Evolutionary conservation across 1,284 basidiomycete genomes (phyloP), one percentile per base, ranked within the genome.

Genomic region (Bjerkandera adusta): DNA sequence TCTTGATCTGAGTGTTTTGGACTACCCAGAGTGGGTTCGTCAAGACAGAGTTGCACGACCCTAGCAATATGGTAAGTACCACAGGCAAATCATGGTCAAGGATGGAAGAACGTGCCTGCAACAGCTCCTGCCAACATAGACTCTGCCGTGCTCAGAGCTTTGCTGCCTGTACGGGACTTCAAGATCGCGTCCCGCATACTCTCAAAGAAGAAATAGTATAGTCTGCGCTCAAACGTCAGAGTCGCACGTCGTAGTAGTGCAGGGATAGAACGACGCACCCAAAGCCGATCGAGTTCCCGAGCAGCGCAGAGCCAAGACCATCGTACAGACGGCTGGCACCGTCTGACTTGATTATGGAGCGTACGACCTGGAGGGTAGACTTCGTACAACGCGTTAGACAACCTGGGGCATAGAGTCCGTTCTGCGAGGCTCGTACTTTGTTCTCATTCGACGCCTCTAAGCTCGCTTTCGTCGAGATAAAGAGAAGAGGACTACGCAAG

Each of bases 11-110:
- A 29, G 90, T 89, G 3, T 95, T 96, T 63, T 95, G 90, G n/a
- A 94, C 73, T 36, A 93, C 90, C 92, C 93, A 97, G 56, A 99
- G 89, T 1, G 96, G 96, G 68, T 98, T 99, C 65, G 86, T 91
- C 51, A 92, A 77, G 50, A 97, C 69, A 0, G 93, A 90, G 1
- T 96, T 98, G 4, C 90, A 89, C 16, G 90, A 90, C 33, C 95
- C 94, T 88, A 60, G 11, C n/a, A 20, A 43, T 25, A 43, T 27
- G 34, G 13, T 44, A 20, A 26, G 33, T 3, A 22, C 6, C 26
- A 5, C 8, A 18, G 16, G 18, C 24, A 29, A 36, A 30, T 16
- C 37, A 13, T 12, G 15, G 35, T 35, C 8, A 16, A 45, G 16
- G 7, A 26, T 16, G 11, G 29, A 30, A 12, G 36, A 15, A 36